Percentiles rank a stretch among this genome's conserved stretches.
Evolutionary conservation across 164 flowering plant species (phyloP).

Genomic region (Magnolia changhungtana): DNA sequence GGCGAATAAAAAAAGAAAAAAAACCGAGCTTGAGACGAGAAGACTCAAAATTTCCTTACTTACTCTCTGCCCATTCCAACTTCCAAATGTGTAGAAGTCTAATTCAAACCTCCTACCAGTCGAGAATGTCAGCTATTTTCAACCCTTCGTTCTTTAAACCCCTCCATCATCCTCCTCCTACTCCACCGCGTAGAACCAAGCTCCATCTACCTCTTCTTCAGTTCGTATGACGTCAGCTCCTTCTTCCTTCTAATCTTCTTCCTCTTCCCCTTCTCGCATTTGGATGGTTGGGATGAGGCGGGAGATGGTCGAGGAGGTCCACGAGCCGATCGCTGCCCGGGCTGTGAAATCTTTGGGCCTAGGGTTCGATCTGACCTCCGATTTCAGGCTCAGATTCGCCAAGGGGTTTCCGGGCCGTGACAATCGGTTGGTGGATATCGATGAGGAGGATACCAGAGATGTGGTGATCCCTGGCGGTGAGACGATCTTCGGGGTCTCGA

Average conservation of each 20-base stretch:
- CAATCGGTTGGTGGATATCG: conserved; percentile 57
- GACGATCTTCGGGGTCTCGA: conserved; percentile 40
- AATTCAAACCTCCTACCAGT: not conserved
- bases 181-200: not conserved
- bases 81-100: not conserved
- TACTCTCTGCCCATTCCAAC: too few relatives aligned
- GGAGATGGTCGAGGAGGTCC: conserved; percentile 2
- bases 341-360: conserved; percentile 61
- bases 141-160: not conserved
- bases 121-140: not conserved
- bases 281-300: not conserved
- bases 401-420: conserved; percentile 33
- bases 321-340: conserved; percentile 35
- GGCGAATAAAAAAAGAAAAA: too few relatives aligned
- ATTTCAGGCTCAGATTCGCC: conserved; percentile 72
- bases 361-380: conserved; percentile 74
- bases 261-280: not conserved
- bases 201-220: not conserved
- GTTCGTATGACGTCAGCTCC: not conserved
- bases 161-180: not conserved
- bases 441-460: conserved; percentile 49
- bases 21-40: too few relatives aligned
- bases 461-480: conserved; percentile 52
- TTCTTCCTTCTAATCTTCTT: not conserved
- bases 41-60: too few relatives aligned